phyloP scores from a whole-genome alignment of 495 filamentous ascomycete species.

The Hyphodiscus hymeniophilus region DNA sequence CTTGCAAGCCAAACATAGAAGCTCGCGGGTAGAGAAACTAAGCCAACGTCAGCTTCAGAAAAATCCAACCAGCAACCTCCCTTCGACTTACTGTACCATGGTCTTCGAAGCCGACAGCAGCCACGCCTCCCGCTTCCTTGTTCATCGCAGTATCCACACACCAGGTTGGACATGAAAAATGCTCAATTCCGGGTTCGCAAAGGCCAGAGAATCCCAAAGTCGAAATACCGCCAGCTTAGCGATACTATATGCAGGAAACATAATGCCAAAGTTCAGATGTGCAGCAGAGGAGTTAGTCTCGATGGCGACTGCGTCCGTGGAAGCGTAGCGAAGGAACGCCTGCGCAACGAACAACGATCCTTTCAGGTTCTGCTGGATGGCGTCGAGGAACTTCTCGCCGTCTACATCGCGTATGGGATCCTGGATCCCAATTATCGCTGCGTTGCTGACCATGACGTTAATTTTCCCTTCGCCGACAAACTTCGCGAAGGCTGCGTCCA shows the following conservation, averaged over 20 bases:
- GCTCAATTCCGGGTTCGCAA: constrained; percentile 29
- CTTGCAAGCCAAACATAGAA: constrained; percentile 44
- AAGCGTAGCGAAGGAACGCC: constrained; percentile 32
- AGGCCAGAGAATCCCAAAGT: constrained; percentile 28
- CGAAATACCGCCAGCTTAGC: constrained; percentile 34
- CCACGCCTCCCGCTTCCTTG: constrained; percentile 27
- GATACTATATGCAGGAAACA: constrained; percentile 29
- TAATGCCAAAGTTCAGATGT: constrained; percentile 28
- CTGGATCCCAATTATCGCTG: constrained; percentile 26
- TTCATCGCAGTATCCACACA: constrained; percentile 35
- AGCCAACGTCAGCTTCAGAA: constrained; percentile 8
- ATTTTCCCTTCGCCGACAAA: constrained; percentile 26
- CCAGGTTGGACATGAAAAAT: constrained; percentile 41
- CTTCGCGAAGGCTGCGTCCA: constrained; percentile 26
- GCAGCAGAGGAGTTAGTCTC: constrained; percentile 30
- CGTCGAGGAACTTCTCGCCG: constrained; percentile 26
- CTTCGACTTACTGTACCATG: constrained; percentile 27
- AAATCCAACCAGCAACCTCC: constrained; percentile 11
- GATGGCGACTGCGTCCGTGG: constrained; percentile 29
- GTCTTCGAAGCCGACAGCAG: constrained; percentile 28
- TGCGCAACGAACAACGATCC: constrained; percentile 31
- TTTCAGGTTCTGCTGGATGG: constrained; percentile 29
- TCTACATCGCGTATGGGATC: constrained; percentile 25
- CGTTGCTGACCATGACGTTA: constrained; percentile 23
- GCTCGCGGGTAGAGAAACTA: constrained; percentile 18